A percentile compares a stretch with the other conserved stretches of the same genome.
phyloP scores from a whole-genome alignment of 2,329 filamentous ascomycete species.

The Colletotrichum camelliae region DNA sequence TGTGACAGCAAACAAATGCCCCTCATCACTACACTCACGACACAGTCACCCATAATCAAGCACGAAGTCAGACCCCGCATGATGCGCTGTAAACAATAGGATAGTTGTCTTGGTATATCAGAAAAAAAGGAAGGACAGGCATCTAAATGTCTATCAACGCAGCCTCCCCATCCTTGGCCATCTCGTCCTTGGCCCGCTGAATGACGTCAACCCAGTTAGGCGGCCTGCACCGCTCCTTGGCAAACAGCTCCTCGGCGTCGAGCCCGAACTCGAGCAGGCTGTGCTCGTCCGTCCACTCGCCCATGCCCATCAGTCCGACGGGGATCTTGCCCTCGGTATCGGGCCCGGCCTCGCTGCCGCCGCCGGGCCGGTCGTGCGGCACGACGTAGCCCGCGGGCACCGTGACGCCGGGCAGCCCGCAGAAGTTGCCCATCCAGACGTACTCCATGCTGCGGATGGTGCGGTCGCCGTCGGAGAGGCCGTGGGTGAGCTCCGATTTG shows the following conservation, averaged over 20 bases:
- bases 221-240: conserved; percentile 36
- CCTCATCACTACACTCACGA: neutral
- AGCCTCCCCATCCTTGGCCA: conserved; percentile 17
- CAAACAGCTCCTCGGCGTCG: conserved; percentile 48
- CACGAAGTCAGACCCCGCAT: neutral
- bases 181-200: conserved; percentile 32
- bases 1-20: neutral
- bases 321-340: conserved; percentile 48
- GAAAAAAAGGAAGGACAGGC: neutral
- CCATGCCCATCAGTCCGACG: conserved; percentile 60
- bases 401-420: conserved; percentile 50
- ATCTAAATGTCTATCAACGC: conserved; percentile 18
- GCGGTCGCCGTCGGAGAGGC: conserved; percentile 50
- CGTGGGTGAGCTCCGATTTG: conserved; percentile 40
- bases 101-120: neutral
- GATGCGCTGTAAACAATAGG: neutral
- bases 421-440: conserved; percentile 57
- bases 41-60: neutral
- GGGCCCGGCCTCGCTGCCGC: conserved; percentile 34
- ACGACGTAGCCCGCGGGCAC: conserved; percentile 51
- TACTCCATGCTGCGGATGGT: conserved; percentile 55
- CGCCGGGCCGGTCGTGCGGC: conserved; percentile 36
- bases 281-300: conserved; percentile 59
- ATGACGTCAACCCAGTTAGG: conserved; percentile 53
- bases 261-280: conserved; percentile 52